Evolutionary conservation across 1,284 basidiomycete genomes (phyloP).

Genomic region (Dichomitus squalens): DNA sequence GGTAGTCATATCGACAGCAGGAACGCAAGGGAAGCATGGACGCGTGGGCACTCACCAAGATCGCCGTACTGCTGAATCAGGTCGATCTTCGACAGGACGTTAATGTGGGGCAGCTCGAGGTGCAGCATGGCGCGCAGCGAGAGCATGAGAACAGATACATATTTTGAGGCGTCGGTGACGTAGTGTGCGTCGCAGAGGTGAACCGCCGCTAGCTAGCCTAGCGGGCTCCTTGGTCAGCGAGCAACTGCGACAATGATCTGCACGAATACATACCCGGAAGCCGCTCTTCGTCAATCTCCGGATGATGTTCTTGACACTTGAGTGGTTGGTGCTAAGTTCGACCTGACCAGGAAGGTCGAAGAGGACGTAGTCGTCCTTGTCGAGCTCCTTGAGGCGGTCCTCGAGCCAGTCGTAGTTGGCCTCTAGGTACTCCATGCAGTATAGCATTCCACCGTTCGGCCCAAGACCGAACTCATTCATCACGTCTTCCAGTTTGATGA

Average conservation of each 20-base stretch:
- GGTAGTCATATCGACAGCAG: neutral
- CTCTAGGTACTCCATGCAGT: conserved; percentile 97
- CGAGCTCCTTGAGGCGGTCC: conserved; percentile 67
- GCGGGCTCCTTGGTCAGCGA: conserved; percentile 28
- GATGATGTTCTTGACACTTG: conserved; percentile 81
- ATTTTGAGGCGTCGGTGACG: conserved; percentile 95
- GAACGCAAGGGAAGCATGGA: neutral
- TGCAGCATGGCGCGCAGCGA: conserved; percentile 98
- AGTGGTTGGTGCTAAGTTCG: conserved; percentile 95
- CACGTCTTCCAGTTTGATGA: conserved; percentile 88
- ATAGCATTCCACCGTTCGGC: conserved; percentile 96
- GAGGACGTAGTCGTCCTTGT: conserved; percentile 80
- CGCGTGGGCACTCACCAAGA: conserved; percentile 55
- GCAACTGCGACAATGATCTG: conserved; percentile 6
- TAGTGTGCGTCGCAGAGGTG: conserved; percentile 97
- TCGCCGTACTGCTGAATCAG: conserved; percentile 87
- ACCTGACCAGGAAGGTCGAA: conserved; percentile 99
- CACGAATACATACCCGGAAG: conserved; percentile 72
- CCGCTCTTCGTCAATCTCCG: conserved; percentile 74
- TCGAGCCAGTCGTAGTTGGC: conserved; percentile 96
- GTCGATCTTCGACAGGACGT: conserved; percentile 97
- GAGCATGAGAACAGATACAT: conserved; percentile 90
- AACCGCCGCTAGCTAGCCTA: conserved; percentile 82
- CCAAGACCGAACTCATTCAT: conserved; percentile 89
- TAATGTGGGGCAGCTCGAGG: conserved; percentile 95